These are phyloP conservation scores for Nissolia schottii DNA, from an alignment of 306 rosid genomes.

Conservation along the genomic window DNA sequence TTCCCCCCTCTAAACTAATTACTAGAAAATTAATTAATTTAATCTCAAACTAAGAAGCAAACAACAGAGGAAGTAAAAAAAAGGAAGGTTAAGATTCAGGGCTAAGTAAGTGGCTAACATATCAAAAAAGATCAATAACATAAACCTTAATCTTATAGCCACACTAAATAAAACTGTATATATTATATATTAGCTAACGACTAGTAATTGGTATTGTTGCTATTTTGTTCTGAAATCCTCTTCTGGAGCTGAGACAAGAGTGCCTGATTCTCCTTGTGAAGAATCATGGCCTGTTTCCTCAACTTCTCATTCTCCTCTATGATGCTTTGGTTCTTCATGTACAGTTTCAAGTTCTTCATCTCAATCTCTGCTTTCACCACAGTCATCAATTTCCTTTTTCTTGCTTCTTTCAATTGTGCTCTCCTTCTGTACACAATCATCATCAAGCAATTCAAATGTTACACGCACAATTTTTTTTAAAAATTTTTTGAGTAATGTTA, in stretches of 20 bases:
- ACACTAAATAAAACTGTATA: constrained; percentile 15
- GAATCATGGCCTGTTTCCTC: constrained; percentile 71
- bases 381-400: constrained; percentile 29
- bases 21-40: constrained; percentile 28
- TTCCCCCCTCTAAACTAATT: constrained; percentile 24
- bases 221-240: constrained; percentile 35
- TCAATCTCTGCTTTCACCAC: constrained; percentile 52
- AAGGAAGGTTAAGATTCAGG: constrained; percentile 11
- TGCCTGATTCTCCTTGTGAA: constrained; percentile 72
- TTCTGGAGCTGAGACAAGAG: constrained; percentile 62
- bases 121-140: constrained; percentile 18
- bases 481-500: too few species aligned
- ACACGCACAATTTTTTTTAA: too few species aligned
- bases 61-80: not conserved
- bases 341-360: constrained; percentile 72
- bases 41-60: constrained; percentile 16
- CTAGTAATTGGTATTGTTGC: constrained; percentile 14
- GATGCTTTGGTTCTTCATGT: constrained; percentile 67
- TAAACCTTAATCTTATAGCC: not conserved
- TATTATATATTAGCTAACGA: not conserved
- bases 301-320: constrained; percentile 79
- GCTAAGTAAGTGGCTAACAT: constrained; percentile 20
- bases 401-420: constrained; percentile 34
- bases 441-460: constrained; percentile 5
- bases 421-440: constrained; percentile 46